These are phyloP conservation scores for Amphirosellinia nigrospora DNA, from an alignment of 495 filamentous ascomycete genomes.

Conservation along the genomic window DNA sequence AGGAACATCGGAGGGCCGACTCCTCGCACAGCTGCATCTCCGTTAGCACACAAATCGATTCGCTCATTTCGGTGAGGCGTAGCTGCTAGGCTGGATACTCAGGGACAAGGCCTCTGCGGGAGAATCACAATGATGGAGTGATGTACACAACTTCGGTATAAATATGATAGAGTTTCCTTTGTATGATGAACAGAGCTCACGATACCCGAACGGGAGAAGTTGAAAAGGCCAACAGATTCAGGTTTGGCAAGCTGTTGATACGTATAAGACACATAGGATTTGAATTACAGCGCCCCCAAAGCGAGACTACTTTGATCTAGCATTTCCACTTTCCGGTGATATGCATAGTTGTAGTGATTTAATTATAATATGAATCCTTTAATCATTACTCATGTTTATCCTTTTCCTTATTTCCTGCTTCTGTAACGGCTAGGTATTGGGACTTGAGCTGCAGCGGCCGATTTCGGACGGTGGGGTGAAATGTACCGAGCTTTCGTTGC, in stretches of 20 bases:
- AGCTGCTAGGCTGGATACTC: background rate
- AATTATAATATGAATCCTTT: too few relatives aligned
- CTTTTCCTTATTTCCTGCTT: too few relatives aligned
- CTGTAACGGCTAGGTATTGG: too few relatives aligned
- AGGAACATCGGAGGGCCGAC: conserved; percentile 35
- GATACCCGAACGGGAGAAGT: conserved; percentile 20
- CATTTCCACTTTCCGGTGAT: background rate
- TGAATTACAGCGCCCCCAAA: background rate
- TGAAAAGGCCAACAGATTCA: background rate
- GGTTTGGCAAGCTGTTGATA: conserved; percentile 5
- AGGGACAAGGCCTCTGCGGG: background rate
- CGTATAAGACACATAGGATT: background rate
- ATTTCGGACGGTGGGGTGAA: conserved; percentile 44
- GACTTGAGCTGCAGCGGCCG: conserved; percentile 29
- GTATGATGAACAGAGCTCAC: conserved; percentile 3
- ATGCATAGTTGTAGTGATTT: too few relatives aligned
- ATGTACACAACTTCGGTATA: background rate
- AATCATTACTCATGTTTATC: too few relatives aligned
- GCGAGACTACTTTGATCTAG: background rate
- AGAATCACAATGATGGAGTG: background rate
- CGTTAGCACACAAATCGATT: conserved; percentile 72
- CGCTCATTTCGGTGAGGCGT: conserved; percentile 55
- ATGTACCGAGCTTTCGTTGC: conserved; percentile 27
- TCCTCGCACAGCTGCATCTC: conserved; percentile 55
- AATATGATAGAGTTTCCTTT: conserved; percentile 14